Conservation (phyloP, 2,329 filamentous ascomycete genomes). For the Torrubiella hemipterigena region DNA sequence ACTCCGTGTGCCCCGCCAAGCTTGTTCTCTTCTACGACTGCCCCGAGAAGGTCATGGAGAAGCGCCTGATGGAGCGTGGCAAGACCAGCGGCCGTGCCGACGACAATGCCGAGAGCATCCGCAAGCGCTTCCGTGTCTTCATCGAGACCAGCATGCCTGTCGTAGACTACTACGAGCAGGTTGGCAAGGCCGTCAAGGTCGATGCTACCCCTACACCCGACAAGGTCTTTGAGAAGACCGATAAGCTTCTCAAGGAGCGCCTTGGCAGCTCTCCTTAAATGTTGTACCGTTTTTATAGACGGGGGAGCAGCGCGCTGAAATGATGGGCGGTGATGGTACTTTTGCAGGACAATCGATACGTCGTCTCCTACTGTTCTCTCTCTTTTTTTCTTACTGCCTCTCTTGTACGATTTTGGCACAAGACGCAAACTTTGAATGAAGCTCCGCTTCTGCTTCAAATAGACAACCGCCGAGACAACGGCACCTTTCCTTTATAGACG, state of each 20-base stretch:
- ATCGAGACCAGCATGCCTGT: slow-evolving; percentile 97
- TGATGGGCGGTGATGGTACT: background rate
- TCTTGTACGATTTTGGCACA: background rate
- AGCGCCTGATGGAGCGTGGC: slow-evolving; percentile 72
- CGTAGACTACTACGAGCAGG: slow-evolving; percentile 67
- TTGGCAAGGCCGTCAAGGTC: slow-evolving; percentile 71
- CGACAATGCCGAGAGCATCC: slow-evolving; percentile 91
- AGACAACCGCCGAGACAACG: background rate
- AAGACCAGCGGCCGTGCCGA: slow-evolving; percentile 87
- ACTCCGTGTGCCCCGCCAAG: slow-evolving; percentile 69
- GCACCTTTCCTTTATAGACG: background rate
- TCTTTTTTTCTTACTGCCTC: background rate
- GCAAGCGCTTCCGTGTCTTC: slow-evolving; percentile 92
- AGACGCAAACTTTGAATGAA: background rate
- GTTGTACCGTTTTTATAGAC: too few relatives aligned
- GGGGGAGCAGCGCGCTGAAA: too few relatives aligned
- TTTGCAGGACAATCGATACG: background rate
- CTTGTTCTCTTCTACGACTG: slow-evolving; percentile 94
- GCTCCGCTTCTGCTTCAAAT: background rate
- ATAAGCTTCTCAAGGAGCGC: slow-evolving; percentile 33
- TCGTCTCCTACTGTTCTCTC: background rate
- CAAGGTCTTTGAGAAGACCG: slow-evolving; percentile 42
- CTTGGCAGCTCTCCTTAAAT: slow-evolving; percentile 23
- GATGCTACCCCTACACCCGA: slow-evolving; percentile 58
- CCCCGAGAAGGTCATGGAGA: slow-evolving; percentile 78